Conservation (phyloP, 345 rosid genomes). For the Euclidium syriacum region DNA sequence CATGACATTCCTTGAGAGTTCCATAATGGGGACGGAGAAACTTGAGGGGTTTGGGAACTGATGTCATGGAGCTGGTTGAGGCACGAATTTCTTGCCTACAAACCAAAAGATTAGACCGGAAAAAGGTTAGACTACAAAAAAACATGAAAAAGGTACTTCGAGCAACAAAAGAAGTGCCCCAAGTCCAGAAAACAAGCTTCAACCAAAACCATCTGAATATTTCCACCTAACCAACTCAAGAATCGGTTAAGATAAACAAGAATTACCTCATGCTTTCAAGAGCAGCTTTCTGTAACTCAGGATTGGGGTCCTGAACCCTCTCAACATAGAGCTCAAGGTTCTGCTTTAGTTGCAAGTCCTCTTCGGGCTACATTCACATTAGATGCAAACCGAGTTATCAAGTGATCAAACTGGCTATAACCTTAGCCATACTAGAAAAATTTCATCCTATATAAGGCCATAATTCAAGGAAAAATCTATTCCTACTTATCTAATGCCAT, state of each 20-base stretch:
- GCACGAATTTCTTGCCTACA: constrained; percentile 87
- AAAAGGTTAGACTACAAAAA: constrained; percentile 2
- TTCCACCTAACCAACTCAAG: neutral
- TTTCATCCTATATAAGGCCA: neutral
- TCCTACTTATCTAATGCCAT: no score
- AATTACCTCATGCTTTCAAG: constrained; percentile 92
- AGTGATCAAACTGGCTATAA: neutral
- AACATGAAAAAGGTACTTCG: neutral
- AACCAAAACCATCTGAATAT: neutral
- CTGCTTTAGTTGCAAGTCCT: constrained; percentile 87
- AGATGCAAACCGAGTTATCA: neutral
- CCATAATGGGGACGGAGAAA: constrained; percentile 97
- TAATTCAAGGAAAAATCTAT: no score
- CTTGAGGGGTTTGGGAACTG: constrained; percentile 95
- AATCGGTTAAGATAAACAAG: neutral
- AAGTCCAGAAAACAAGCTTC: neutral
- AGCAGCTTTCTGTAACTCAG: constrained; percentile 81
- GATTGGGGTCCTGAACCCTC: constrained; percentile 87
- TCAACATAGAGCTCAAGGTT: constrained; percentile 93
- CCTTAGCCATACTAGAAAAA: neutral
- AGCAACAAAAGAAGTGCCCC: constrained; percentile 1
- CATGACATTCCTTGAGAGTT: constrained; percentile 64
- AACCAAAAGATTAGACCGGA: neutral
- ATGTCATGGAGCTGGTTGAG: constrained; percentile 96
- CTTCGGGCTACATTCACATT: constrained; percentile 63